Base-by-base conservation (phyloP, 306 rosid species). In the Quercus glauca region DNA sequence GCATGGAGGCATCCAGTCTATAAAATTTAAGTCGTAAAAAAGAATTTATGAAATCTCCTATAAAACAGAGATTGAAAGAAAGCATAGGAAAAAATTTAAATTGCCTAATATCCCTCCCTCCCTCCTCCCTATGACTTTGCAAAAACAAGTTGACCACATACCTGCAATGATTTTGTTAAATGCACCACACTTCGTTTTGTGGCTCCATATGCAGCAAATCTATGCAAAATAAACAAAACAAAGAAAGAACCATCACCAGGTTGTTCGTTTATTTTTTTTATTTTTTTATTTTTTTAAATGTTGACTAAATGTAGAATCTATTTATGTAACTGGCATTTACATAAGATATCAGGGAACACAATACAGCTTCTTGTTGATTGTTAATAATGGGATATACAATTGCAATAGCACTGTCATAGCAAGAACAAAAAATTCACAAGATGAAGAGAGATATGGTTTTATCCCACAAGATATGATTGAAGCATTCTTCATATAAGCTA, bases 191-290 rank as follows among this genome's bases (percentile, higher is more conserved):
- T 94, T 83, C 98, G 91, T 85, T 94, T 94, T 79, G 98, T 94
- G 81, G 98, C 98, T 84, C 98, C 99, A 63, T 94, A 92, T 29
- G 99, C 99, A 81, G 99, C 97, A 92, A 94, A 94, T 85, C 99
- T 94, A 80, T 43, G 79, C 71, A 75, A 78, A 74, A 35, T 49
- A 58, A 57, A 10, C 71, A 74, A 75, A 77, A 65, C 63, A 77
- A n/a, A 37, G 29, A 74, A 76, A 59, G 26, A 75, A 74, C 10
- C 23, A 25, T 73, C 63, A 73, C 73, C 52, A 31, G 55, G 49
- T 52, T 26, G 52, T 55, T 73, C 19, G n/a, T n/a, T n/a, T n/a
- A n/a, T n/a, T n/a, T n/a, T n/a, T n/a, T n/a, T n/a, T n/a, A n/a
- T n/a, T n/a, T n/a, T n/a, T n/a, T n/a, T n/a, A n/a, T n/a, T n/a